Base-by-base conservation (phyloP, 495 filamentous ascomycete species). In the Trypethelium eluteriae region DNA sequence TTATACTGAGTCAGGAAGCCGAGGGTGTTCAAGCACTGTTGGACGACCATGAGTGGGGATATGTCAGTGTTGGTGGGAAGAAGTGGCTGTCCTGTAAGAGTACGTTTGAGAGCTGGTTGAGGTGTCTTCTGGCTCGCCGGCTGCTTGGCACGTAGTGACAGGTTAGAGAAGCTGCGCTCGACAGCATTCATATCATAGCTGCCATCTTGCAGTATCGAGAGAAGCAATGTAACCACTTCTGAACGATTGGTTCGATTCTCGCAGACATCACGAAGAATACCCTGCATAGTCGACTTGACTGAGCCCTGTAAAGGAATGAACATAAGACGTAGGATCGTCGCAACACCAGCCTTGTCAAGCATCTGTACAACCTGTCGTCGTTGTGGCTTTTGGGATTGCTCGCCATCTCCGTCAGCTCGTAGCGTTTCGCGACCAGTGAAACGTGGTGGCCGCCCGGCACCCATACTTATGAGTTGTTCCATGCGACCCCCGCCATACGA, bases 151-250 rank as follows among this genome's bases (percentile, higher is more conserved):
- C 91, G 88, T 47, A 96, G 80, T 10, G 94, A 96, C 2, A 99
- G 82, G 66, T 96, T 92, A 63, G 89, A 84, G 74, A 98, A 99
- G 77, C 91, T 97, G 67, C 92, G 85, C 76, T 99, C 94, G 39
- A 99, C 92, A 6, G 94, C 93, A 66, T 87, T 86, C 75, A 95
- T 87, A 78, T 99, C 95, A 16, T 85, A 84, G 75, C 90, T 96
- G 62, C 94, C 95, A 74, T 99, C 94, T 72, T 97, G 94, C n/a
- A 99, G 79, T 68, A 99, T 93, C 67, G 92, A 92, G 10, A 99
- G 84, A 38, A 99, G 80, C 62, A 92, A 87, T 73, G 89, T 94
- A 74, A 99, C 87, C n/a, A 98, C 91, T 73, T 99, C 94, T 3
- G 91, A 85, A 46, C 94, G 86, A 72, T 94, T 98, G 70, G 97